These are phyloP conservation scores for Calonectria pseudoturangicola DNA, from an alignment of 2,329 filamentous ascomycete genomes.

Conservation along the genomic window DNA sequence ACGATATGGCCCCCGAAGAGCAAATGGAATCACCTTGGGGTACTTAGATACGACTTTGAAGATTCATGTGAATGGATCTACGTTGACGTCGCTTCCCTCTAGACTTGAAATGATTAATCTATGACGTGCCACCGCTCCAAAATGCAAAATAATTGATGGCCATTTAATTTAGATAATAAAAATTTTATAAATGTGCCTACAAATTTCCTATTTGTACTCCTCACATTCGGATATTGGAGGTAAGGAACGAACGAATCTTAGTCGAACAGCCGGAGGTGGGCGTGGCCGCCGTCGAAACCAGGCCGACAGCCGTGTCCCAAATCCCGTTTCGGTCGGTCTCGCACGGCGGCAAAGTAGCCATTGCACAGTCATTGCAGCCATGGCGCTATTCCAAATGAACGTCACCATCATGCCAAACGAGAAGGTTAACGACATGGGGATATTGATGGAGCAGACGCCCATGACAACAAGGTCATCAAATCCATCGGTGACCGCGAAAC, in stretches of 20 bases:
- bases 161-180: no score
- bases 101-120: no score
- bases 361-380: conserved; percentile 24
- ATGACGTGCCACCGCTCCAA: no score
- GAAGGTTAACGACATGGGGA: conserved; percentile 24
- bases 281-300: neutral
- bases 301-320: neutral
- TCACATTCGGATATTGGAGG: neutral
- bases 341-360: conserved; percentile 50
- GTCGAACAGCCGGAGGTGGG: neutral
- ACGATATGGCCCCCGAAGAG: neutral
- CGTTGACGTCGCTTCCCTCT: no score
- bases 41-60: neutral
- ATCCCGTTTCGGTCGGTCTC: neutral
- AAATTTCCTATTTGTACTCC: no score
- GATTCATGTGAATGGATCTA: no score
- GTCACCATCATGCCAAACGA: conserved; percentile 25
- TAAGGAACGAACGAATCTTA: neutral
- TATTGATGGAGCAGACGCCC: conserved; percentile 23
- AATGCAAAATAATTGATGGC: no score
- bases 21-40: neutral
- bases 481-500: conserved; percentile 24
- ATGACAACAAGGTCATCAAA: conserved; percentile 32
- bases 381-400: conserved; percentile 31
- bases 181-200: no score